Evolutionary conservation across 2,329 filamentous ascomycete species (phyloP).

Genomic region (Talaromyces sp.): DNA sequence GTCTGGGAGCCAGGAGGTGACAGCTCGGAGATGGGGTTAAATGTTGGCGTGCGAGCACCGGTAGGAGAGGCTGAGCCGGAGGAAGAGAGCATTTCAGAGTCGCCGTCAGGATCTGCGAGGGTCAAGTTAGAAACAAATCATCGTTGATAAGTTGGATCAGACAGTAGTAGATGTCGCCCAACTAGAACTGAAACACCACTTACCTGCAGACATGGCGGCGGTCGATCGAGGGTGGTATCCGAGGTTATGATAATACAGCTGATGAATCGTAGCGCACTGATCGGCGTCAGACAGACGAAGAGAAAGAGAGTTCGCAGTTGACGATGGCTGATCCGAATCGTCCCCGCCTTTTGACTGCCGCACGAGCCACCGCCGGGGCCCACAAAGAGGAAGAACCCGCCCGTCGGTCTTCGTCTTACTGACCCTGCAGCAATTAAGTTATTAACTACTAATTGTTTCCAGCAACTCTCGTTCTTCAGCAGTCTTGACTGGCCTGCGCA

Average conservation of each 20-base stretch:
- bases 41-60: constrained; percentile 37
- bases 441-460: background rate
- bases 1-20: constrained; percentile 52
- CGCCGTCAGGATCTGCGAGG: constrained; percentile 46
- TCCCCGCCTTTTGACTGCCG: background rate
- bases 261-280: background rate
- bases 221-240: background rate
- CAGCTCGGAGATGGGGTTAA: constrained; percentile 38
- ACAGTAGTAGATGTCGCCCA: background rate
- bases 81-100: constrained; percentile 52
- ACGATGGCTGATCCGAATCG: background rate
- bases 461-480: background rate
- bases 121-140: background rate
- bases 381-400: background rate
- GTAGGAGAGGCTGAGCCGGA: constrained; percentile 29
- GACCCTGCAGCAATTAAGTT: background rate
- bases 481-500: background rate
- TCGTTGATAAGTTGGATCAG: background rate
- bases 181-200: background rate
- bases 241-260: background rate
- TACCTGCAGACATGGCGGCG: background rate
- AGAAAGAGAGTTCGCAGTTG: background rate
- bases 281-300: background rate
- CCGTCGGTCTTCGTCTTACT: background rate
- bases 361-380: background rate